Conservation (phyloP, 495 filamentous ascomycete species). For the Aspergillus indologenus region DNA sequence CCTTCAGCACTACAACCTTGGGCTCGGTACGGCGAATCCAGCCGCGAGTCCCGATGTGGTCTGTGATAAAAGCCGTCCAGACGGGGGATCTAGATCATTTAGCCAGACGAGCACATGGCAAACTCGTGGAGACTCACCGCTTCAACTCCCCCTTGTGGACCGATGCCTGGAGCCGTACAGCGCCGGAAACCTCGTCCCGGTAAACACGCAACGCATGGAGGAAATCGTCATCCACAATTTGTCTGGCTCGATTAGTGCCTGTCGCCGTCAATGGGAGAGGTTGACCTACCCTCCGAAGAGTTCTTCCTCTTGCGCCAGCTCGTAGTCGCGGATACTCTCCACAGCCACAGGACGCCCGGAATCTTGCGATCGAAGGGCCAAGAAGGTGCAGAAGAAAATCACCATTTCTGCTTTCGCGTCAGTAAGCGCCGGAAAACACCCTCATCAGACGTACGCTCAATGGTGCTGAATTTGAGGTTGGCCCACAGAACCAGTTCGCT, state of each 20-base stretch:
- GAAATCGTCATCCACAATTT: constrained; percentile 68
- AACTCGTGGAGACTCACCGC: constrained; percentile 27
- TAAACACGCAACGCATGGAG: constrained; percentile 71
- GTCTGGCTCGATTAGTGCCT: constrained; percentile 37
- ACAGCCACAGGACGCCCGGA: constrained; percentile 47
- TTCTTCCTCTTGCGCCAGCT: constrained; percentile 59
- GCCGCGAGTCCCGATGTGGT: constrained; percentile 49
- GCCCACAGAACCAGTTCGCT: constrained; percentile 52
- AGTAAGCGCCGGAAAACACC: constrained; percentile 9
- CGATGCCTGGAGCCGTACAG: constrained; percentile 56
- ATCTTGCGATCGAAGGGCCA: constrained; percentile 72
- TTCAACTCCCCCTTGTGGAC: constrained; percentile 41
- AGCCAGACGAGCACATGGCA: background rate
- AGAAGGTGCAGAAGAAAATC: constrained; percentile 72
- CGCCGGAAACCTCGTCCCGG: constrained; percentile 60
- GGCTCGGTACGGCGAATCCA: constrained; percentile 55
- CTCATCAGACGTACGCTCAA: constrained; percentile 50
- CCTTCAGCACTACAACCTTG: constrained; percentile 57
- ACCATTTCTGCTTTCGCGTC: constrained; percentile 55
- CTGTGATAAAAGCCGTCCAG: constrained; percentile 76
- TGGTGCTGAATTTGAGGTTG: constrained; percentile 53
- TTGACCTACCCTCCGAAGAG: constrained; percentile 64
- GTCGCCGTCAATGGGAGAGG: background rate
- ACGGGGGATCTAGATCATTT: constrained; percentile 49
- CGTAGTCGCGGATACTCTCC: constrained; percentile 54